Base-by-base conservation (phyloP, 352 stramenopile species). In the Pythium angustatum region DNA sequence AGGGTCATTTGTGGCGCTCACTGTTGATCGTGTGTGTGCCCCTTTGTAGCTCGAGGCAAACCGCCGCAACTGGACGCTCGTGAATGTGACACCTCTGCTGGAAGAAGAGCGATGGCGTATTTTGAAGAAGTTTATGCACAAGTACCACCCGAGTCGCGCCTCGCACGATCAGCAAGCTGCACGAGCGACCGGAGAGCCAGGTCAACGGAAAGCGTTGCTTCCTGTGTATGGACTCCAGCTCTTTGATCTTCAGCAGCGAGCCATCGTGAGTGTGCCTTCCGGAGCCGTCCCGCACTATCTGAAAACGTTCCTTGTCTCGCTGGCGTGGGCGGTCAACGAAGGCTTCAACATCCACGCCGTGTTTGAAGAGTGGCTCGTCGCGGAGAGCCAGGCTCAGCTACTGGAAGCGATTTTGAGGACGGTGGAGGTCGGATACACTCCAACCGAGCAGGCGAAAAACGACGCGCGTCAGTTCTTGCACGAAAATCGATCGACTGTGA, bases 241-340 rank as follows among this genome's bases (percentile, higher is more conserved):
- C 19, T 91, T 92, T 50, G 79, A 93, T 50, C 79, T 92, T 12
- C 85, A 94, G 58, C 78, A 91, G 59, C 86, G 82, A 36, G 85
- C 85, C 14, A 78, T 92, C 52, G 75, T 85, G 6, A 81, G 78
- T 5, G 62, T 92, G 30, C 65, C 72, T 9, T 75, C 81, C 33
- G 79, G 75, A 21, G 62, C 77, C 15, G 87, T 66, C 45, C 76
- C 85, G 3, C 69, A 85, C 30, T 93, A 90, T 49, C 60, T 94
- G 33, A 87, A 91, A 60, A 77, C 78, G 14, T 78, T 93, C 24
- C 76, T 94, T 17, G 61, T 61, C 1, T 71, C 68, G 22, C 28
- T 93, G 26, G 66, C 78, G 15, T 94, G 83, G 85, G 84, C 83
- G 2, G 69, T 85, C 19, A 80, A 76, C 56, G 83, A 91, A 58